Evolutionary conservation across 2,329 filamentous ascomycete genomes (phyloP).

Genomic region (Botryosphaeria dothidea): DNA sequence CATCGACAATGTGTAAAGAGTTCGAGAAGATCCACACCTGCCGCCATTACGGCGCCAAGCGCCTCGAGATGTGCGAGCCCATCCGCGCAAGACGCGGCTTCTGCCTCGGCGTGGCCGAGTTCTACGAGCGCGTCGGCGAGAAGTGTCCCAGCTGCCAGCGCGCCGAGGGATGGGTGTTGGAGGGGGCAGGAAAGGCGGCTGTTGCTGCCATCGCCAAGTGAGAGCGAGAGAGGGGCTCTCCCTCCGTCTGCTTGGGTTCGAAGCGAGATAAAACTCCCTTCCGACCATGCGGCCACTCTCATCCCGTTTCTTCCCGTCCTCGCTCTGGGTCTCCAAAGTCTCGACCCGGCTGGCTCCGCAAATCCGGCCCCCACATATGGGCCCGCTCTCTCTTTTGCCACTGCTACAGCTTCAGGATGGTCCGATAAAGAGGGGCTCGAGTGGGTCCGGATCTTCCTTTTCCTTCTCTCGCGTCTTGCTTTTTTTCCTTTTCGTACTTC

Average conservation of each 20-base stretch:
- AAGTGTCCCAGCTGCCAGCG: conserved; percentile 14
- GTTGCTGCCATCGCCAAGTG: background rate
- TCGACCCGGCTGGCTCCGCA: conserved; percentile 3
- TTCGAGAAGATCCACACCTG: conserved; percentile 13
- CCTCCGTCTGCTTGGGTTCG: no score
- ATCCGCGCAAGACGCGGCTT: conserved; percentile 14
- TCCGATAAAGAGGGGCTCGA: background rate
- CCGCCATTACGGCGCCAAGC: conserved; percentile 11
- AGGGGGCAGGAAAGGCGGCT: background rate
- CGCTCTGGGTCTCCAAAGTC: background rate
- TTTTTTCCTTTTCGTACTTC: background rate
- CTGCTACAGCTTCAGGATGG: background rate
- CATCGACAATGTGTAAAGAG: conserved; percentile 16
- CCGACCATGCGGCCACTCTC: no score
- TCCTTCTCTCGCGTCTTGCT: background rate
- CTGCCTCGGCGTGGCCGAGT: conserved; percentile 12
- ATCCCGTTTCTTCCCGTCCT: background rate
- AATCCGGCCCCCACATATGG: background rate
- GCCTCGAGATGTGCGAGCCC: conserved; percentile 14
- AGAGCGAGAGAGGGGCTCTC: background rate
- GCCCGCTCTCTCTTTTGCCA: background rate
- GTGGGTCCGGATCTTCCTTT: background rate
- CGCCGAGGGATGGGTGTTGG: conserved; percentile 4
- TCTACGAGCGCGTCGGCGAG: conserved; percentile 7
- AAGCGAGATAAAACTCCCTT: background rate